Base-by-base conservation (phyloP, 2,329 filamentous ascomycete species). In the Trichothecium sympodiale region DNA sequence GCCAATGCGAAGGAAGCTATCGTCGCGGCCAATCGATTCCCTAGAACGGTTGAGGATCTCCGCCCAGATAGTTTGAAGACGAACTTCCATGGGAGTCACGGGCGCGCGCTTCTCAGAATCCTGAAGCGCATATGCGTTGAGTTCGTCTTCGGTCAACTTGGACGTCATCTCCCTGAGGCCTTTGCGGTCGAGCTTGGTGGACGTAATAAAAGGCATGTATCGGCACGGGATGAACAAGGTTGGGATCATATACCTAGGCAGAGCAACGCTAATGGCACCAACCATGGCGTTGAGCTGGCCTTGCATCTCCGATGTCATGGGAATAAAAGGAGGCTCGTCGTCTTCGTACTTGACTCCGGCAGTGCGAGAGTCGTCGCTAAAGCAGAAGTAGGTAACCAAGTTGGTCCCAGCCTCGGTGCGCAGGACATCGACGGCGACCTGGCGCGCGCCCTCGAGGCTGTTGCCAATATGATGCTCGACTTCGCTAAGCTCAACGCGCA, bases 201-300 rank as follows among this genome's bases (percentile, higher is more conserved):
- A 44, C 5, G 42, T 39, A 14, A 39, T 46, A 8, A 37, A 25
- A 15, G 43, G 45, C 40, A 47, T 45, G 26, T 40, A 42, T 8
- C 16, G 15, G 30, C 43, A 46, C 18, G 38, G 43, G 6, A 47
- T 40, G 13, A 43, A 47, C 23, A 41, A 33, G 10, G 40, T 39
- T 9, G 45, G 45, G 4, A 47, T 30, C 45, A 47, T 47, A 34
- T 47, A 46, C 3, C 35, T 35, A 4, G 45, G 45, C 29, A 47
- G 33, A 3, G 29, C 26, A 15, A 41, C 25, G 25, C 33, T 38
- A 8, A 44, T 15, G 12, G 43, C 30, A 4, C 38, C 39, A 10
- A 42, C 37, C 9, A 41, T 38, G 13, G 48, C 47, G 3, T 38
- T 39, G 3, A 40, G 36, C 30, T 42, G 34, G 8, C 34, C 38